Conservation (phyloP, 2,329 filamentous ascomycete species). For the Penicillium fuscoglaucum region DNA sequence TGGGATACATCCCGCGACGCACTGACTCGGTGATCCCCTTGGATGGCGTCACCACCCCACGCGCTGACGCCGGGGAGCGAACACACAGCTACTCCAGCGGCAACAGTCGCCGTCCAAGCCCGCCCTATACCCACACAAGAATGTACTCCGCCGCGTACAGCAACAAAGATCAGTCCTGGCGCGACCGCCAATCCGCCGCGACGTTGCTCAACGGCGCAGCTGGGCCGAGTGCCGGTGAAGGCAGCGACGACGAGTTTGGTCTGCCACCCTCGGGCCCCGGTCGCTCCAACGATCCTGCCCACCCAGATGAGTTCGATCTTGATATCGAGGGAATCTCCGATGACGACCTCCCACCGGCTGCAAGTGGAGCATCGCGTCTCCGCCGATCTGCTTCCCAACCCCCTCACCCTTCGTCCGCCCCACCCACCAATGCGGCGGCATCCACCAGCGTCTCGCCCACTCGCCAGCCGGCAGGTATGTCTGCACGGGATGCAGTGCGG, state of each 20-base stretch:
- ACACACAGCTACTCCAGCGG: conserved; percentile 58
- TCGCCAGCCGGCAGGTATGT: conserved; percentile 52
- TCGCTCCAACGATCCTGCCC: conserved; percentile 39
- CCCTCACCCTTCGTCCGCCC: conserved; percentile 24
- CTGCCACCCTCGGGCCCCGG: conserved; percentile 39
- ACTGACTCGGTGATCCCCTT: conserved; percentile 60
- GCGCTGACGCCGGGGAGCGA: conserved; percentile 33
- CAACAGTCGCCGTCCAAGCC: conserved; percentile 55
- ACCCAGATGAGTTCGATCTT: conserved; percentile 38
- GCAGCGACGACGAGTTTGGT: conserved; percentile 55
- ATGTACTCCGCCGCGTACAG: conserved; percentile 54
- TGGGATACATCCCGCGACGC: conserved; percentile 72
- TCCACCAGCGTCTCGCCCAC: conserved; percentile 31
- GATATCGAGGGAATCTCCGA: conserved; percentile 49
- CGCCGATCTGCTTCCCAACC: conserved; percentile 42
- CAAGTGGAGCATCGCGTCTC: conserved; percentile 34
- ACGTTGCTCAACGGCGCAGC: conserved; percentile 50
- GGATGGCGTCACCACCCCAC: conserved; percentile 48
- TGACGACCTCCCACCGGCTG: conserved; percentile 62
- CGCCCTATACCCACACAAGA: conserved; percentile 49
- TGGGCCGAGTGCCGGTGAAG: conserved; percentile 31
- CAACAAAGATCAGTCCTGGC: conserved; percentile 47
- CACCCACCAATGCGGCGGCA: conserved; percentile 18
- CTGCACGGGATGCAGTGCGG: conserved; percentile 72
- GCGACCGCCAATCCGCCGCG: conserved; percentile 47